Percentiles rank a stretch among this genome's conserved stretches.
phyloP scores from a whole-genome alignment of 2,329 filamentous ascomycete genomes.

The Botrytis hyacinthi region DNA sequence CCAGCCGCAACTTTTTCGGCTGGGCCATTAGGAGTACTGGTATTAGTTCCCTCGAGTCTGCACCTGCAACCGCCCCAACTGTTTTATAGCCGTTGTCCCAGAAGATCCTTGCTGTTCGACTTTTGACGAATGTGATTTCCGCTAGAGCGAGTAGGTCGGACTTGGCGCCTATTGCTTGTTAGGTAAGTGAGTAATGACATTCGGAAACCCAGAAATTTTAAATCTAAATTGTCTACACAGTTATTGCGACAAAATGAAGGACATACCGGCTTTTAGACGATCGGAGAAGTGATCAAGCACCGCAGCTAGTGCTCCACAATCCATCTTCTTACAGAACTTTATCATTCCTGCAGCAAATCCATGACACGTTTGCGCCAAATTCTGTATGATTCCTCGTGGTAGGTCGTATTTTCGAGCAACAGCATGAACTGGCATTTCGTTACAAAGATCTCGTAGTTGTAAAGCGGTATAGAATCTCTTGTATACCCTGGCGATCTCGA shows the following conservation, averaged over 20 bases:
- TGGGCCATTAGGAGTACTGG: slow-evolving; percentile 73
- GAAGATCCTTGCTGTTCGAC: slow-evolving; percentile 69
- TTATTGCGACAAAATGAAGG: not conserved
- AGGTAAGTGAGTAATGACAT: not conserved
- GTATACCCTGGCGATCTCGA: slow-evolving; percentile 61
- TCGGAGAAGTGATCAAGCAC: slow-evolving; percentile 75
- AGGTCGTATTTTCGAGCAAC: slow-evolving; percentile 70
- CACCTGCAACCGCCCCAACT: slow-evolving; percentile 65
- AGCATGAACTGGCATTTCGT: slow-evolving; percentile 68
- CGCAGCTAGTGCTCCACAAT: slow-evolving; percentile 68
- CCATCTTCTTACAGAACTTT: slow-evolving; percentile 76
- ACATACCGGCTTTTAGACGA: slow-evolving; percentile 57
- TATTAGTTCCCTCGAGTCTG: slow-evolving; percentile 64
- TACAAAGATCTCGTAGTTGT: slow-evolving; percentile 75
- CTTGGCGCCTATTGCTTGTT: slow-evolving; percentile 52
- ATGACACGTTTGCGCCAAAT: slow-evolving; percentile 69
- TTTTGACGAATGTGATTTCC: slow-evolving; percentile 73
- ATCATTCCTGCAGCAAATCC: slow-evolving; percentile 78
- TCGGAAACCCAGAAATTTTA: not conserved
- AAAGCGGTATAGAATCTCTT: slow-evolving; percentile 72
- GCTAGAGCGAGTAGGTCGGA: slow-evolving; percentile 69
- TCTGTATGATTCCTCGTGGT: slow-evolving; percentile 69
- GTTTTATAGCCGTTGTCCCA: slow-evolving; percentile 75
- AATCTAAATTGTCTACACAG: not conserved
- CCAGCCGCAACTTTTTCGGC: slow-evolving; percentile 60